A percentile compares a stretch with the other conserved stretches of the same genome.
Conservation (phyloP, 352 stramenopile genomes). For the Pythium angustatum region DNA sequence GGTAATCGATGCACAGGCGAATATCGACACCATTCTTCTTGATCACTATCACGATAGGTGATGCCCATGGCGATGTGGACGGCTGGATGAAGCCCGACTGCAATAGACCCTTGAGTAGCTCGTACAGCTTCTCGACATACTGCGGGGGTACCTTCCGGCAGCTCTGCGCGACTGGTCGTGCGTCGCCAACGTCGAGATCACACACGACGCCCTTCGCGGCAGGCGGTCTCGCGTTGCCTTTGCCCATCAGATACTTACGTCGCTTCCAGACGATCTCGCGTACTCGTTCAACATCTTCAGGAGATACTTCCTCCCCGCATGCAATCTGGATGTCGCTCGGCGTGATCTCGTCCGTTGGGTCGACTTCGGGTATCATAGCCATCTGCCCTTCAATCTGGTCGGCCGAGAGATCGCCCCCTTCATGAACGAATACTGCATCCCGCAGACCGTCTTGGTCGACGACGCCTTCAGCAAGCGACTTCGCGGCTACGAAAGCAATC, state of each 20-base stretch:
- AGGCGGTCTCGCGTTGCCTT: slow-evolving; percentile 28
- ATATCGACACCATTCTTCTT: slow-evolving; percentile 46
- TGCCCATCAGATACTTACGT: slow-evolving; percentile 30
- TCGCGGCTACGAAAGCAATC: slow-evolving; percentile 4
- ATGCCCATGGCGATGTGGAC: slow-evolving; percentile 31
- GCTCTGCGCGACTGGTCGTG: slow-evolving; percentile 23
- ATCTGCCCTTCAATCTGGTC: slow-evolving; percentile 27
- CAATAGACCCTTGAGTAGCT: slow-evolving; percentile 37
- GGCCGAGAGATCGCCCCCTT: slow-evolving; percentile 6
- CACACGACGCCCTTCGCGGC: slow-evolving; percentile 27
- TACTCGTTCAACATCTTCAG: slow-evolving; percentile 23
- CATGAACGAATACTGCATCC: slow-evolving; percentile 23
- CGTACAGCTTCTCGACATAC: slow-evolving; percentile 25
- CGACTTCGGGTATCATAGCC: slow-evolving; percentile 27
- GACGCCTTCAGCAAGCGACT: not conserved
- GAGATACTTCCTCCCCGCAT: not conserved
- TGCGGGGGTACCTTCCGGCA: slow-evolving; percentile 22
- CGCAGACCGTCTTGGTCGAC: not conserved
- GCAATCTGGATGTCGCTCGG: slow-evolving; percentile 27
- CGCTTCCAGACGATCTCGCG: slow-evolving; percentile 27
- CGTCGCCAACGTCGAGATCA: slow-evolving; percentile 37
- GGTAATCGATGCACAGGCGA: slow-evolving; percentile 35
- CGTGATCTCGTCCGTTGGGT: slow-evolving; percentile 9
- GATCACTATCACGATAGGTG: slow-evolving; percentile 41
- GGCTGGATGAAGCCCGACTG: slow-evolving; percentile 15